Evolutionary conservation across 192 early-diverging fungal species (phyloP).

Genomic region (Entomortierella chlamydospora): DNA sequence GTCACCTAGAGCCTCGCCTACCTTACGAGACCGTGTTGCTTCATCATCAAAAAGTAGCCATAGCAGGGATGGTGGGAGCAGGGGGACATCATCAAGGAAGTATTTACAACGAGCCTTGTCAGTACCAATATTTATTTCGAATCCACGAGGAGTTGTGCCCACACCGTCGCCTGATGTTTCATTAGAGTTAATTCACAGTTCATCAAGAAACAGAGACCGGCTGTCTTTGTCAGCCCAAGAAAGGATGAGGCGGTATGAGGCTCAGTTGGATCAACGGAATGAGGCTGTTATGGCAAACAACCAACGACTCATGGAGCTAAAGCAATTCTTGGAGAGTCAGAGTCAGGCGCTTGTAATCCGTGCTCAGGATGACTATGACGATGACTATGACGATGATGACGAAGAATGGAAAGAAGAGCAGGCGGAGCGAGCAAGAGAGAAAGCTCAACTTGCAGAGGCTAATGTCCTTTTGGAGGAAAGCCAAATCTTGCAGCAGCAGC

Average conservation of each 20-base stretch:
- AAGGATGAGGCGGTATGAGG: slow-evolving; percentile 12
- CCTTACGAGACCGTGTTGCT: background rate
- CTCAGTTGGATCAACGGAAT: slow-evolving; percentile 30
- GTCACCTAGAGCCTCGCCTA: slow-evolving; percentile 12
- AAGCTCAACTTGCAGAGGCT: slow-evolving; percentile 14
- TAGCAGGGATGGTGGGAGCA: background rate
- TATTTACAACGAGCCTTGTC: background rate
- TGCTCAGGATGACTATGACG: slow-evolving; percentile 1
- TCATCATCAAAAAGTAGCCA: background rate
- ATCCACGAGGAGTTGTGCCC: slow-evolving; percentile 38
- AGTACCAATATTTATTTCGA: slow-evolving; percentile 33
- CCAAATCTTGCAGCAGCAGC: slow-evolving; percentile 2
- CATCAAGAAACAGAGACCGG: background rate
- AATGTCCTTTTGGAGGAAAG: slow-evolving; percentile 19
- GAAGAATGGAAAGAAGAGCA: slow-evolving; percentile 9
- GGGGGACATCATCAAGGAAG: slow-evolving; percentile 3
- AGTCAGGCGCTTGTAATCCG: slow-evolving; percentile 2
- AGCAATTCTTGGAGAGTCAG: slow-evolving; percentile 11
- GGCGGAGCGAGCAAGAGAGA: slow-evolving; percentile 6
- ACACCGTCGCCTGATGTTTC: slow-evolving; percentile 42
- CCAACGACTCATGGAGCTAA: slow-evolving; percentile 23
- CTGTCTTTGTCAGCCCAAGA: background rate
- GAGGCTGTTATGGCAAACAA: slow-evolving; percentile 22
- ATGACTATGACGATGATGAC: slow-evolving; percentile 3
- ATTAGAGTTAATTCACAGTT: slow-evolving; percentile 11